Percentiles rank a stretch among this genome's conserved stretches.
Conservation (phyloP, 352 stramenopile species). For the Blastocystis sp. region DNA sequence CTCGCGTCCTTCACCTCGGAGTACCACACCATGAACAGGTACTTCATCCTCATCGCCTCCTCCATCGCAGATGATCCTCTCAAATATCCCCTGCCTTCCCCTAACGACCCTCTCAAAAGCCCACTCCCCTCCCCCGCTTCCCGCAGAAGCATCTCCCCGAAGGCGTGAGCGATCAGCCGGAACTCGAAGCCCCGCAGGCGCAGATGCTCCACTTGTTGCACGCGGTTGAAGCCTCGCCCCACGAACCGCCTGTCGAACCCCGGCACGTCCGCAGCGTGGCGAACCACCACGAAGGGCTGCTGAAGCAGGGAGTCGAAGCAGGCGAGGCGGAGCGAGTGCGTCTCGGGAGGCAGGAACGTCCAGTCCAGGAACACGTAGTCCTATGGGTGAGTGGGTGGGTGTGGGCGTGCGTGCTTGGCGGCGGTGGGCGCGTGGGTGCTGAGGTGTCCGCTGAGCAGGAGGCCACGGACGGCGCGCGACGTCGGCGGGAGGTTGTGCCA, state of each 20-base stretch:
- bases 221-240: background rate
- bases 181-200: constrained; percentile 33
- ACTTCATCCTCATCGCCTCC: constrained; percentile 2
- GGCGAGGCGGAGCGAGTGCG: background rate
- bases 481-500: background rate
- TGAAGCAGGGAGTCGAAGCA: constrained; percentile 53
- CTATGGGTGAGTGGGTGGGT: background rate
- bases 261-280: background rate
- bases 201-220: constrained; percentile 41
- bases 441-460: background rate
- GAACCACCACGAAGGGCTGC: constrained; percentile 24
- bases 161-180: constrained; percentile 4
- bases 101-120: too few relatives aligned
- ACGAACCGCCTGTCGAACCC: constrained; percentile 34
- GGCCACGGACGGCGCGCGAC: background rate
- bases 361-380: constrained; percentile 39
- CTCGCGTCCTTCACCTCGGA: constrained; percentile 8
- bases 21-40: constrained; percentile 31
- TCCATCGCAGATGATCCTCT: background rate
- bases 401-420: background rate
- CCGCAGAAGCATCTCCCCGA: background rate
- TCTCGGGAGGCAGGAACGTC: background rate
- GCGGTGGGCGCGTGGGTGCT: background rate
- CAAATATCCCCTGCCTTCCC: too few relatives aligned
- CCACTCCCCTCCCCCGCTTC: background rate